phyloP scores from a whole-genome alignment of 495 filamentous ascomycete genomes.

The Penicillium mononematosum region DNA sequence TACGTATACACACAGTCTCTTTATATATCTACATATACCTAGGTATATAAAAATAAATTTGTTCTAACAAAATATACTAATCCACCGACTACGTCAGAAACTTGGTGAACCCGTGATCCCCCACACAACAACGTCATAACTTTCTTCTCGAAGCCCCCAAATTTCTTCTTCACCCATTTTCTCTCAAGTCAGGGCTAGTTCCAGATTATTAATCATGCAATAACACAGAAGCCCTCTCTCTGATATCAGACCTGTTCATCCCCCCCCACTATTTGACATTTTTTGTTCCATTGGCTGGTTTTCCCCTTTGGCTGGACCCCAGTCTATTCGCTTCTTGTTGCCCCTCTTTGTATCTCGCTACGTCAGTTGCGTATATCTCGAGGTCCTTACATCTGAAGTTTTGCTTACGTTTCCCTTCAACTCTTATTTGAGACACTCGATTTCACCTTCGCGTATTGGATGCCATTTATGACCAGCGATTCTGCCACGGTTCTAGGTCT shows the following conservation, averaged over 20 bases:
- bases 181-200: slow-evolving; percentile 7
- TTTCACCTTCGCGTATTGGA: neutral
- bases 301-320: slow-evolving; percentile 24
- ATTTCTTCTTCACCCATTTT: slow-evolving; percentile 10
- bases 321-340: slow-evolving; percentile 17
- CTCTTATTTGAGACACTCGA: neutral
- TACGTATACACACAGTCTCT: neutral
- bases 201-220: slow-evolving; percentile 29
- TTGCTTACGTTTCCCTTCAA: neutral
- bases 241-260: slow-evolving; percentile 31
- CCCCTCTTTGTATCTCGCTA: slow-evolving; percentile 15
- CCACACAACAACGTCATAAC: slow-evolving; percentile 32
- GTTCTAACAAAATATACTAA: too few species aligned
- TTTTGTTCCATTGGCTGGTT: slow-evolving; percentile 19
- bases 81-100: slow-evolving; percentile 5
- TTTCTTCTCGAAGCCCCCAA: slow-evolving; percentile 22
- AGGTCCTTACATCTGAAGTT: neutral
- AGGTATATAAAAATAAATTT: neutral
- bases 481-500: neutral
- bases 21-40: neutral
- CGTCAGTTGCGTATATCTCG: slow-evolving; percentile 6
- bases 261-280: slow-evolving; percentile 7
- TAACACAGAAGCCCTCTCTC: slow-evolving; percentile 29
- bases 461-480: neutral
- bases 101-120: slow-evolving; percentile 16